Conservation (phyloP, 192 early-diverging fungal genomes). For the Kickxella alabastrina region DNA sequence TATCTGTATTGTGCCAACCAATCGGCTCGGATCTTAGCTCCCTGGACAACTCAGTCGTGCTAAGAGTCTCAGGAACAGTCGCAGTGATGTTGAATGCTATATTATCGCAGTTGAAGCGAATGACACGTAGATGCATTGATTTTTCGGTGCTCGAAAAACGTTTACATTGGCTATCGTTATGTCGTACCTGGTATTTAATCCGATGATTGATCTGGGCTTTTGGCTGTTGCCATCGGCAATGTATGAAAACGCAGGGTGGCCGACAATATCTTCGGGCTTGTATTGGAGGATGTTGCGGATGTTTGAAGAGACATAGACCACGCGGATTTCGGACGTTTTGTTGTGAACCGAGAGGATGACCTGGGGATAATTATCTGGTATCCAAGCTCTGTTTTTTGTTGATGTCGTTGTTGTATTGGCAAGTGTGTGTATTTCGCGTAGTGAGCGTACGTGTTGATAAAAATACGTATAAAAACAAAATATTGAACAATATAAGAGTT, state of each 20-base stretch:
- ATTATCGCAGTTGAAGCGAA: constrained; percentile 8
- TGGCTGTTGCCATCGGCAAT: neutral
- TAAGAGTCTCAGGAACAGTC: neutral
- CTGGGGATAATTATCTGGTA: too few species aligned
- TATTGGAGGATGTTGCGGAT: neutral
- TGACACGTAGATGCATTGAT: neutral
- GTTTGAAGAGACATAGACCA: constrained; percentile 5
- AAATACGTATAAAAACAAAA: neutral
- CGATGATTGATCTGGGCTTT: neutral
- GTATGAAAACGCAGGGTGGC: neutral
- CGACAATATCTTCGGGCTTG: neutral
- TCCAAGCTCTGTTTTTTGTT: too few species aligned
- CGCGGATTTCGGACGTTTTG: neutral
- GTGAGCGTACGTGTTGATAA: neutral
- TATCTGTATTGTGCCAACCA: neutral
- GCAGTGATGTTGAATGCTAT: constrained; percentile 1
- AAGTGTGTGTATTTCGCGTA: neutral
- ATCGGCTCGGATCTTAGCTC: neutral
- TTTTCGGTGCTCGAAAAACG: neutral
- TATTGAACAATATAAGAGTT: neutral
- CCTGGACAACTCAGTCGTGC: neutral
- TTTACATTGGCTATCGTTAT: neutral
- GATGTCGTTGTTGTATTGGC: neutral
- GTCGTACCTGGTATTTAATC: neutral
- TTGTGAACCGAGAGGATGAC: neutral